Conservation (phyloP, 2,329 filamentous ascomycete genomes). For the Venturia oleaginea region DNA sequence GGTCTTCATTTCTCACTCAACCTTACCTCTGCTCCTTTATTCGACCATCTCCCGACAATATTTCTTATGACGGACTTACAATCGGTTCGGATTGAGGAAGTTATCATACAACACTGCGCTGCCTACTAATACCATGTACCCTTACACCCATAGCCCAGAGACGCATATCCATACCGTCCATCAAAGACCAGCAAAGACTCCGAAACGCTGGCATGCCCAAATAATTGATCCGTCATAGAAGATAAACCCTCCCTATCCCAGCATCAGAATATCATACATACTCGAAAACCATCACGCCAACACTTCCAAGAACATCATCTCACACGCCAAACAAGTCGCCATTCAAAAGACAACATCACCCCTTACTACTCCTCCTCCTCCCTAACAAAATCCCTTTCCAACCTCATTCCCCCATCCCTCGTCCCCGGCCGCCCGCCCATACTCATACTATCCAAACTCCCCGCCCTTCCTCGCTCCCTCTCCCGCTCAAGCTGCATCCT, state of each 20-base stretch:
- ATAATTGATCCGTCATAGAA: not conserved
- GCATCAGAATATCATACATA: not conserved
- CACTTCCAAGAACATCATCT: not conserved
- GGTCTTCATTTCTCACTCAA: too few species aligned
- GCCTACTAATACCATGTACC: too few species aligned
- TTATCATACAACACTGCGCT: too few species aligned
- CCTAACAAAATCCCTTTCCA: constrained; percentile 1
- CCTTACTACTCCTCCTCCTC: not conserved
- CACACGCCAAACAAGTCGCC: too few species aligned
- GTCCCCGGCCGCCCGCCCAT: not conserved
- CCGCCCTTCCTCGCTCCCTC: constrained; percentile 29
- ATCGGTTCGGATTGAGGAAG: too few species aligned
- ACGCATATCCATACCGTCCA: not conserved
- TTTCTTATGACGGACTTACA: too few species aligned
- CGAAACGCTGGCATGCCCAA: not conserved
- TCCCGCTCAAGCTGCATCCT: constrained; percentile 54
- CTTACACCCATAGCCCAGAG: too few species aligned
- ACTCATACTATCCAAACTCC: constrained; percentile 5
- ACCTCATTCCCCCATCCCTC: not conserved
- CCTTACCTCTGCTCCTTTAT: too few species aligned
- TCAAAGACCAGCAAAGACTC: not conserved
- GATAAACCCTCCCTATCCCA: not conserved
- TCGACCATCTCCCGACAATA: too few species aligned
- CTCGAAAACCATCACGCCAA: not conserved
- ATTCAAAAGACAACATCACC: not conserved